A percentile compares a stretch with the other conserved stretches of the same genome.
Evolutionary conservation across 352 stramenopile species (phyloP).

Genomic region (Globisporangium radiosum): DNA sequence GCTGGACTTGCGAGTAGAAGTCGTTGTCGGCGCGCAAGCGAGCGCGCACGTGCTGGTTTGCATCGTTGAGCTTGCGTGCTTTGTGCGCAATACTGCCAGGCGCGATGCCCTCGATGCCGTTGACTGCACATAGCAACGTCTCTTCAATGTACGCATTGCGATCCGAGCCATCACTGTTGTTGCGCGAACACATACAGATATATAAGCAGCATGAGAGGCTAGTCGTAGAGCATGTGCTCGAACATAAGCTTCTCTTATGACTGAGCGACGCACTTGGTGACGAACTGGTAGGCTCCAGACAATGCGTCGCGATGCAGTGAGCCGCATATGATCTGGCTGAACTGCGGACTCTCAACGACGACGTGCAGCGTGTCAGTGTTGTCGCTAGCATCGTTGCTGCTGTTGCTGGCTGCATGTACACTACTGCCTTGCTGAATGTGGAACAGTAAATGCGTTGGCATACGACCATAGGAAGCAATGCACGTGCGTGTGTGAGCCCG

Average conservation of each 20-base stretch:
- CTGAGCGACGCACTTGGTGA: constrained; percentile 19
- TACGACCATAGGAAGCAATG: no score
- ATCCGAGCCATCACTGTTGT: constrained; percentile 27
- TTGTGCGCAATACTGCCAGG: constrained; percentile 13
- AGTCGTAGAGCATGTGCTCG: no score
- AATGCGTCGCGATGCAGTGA: constrained; percentile 18
- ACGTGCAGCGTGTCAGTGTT: constrained; percentile 13
- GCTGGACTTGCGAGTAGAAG: constrained; percentile 93
- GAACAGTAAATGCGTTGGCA: no score
- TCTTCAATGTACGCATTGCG: constrained; percentile 91
- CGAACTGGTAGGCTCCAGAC: constrained; percentile 19
- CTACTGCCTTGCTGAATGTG: no score
- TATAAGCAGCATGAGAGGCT: no score
- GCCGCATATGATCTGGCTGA: constrained; percentile 52
- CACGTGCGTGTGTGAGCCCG: background rate
- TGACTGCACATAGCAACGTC: constrained; percentile 70
- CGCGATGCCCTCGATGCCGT: constrained; percentile 44
- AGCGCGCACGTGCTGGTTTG: constrained; percentile 43
- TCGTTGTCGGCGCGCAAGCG: constrained; percentile 94
- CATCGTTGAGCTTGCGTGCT: constrained; percentile 19
- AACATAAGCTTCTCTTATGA: no score
- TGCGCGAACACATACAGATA: background rate
- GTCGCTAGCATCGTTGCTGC: background rate
- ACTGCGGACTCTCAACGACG: constrained; percentile 88
- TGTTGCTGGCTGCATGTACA: no score